Evolutionary conservation across 345 rosid genomes (phyloP).

Genomic region (Arabis alpina): DNA sequence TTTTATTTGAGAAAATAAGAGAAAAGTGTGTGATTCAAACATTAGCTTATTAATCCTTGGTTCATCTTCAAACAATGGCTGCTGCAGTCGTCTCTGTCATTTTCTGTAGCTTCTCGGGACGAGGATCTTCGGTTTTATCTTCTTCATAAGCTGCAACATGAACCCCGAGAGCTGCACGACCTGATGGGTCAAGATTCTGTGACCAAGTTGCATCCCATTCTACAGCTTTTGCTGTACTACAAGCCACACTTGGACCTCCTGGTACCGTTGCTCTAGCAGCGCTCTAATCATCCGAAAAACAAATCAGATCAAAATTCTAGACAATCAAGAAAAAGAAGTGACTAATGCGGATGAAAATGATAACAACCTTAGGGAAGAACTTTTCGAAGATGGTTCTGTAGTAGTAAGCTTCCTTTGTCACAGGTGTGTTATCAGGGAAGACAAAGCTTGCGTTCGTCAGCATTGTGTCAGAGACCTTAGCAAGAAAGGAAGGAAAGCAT

Average conservation of each 20-base stretch:
- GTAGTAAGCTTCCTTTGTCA: conserved; percentile 80
- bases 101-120: conserved; percentile 42
- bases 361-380: conserved; percentile 72
- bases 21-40: not conserved
- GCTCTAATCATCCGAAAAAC: conserved; percentile 46
- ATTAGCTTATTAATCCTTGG: conserved; percentile 16
- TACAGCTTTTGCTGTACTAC: conserved; percentile 87
- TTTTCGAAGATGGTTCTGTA: conserved; percentile 81
- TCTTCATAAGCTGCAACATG: conserved; percentile 65
- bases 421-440: conserved; percentile 83
- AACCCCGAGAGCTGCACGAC: conserved; percentile 86
- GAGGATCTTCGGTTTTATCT: conserved; percentile 34
- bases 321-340: not conserved
- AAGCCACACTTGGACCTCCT: conserved; percentile 88
- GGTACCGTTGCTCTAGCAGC: conserved; percentile 86
- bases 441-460: conserved; percentile 73
- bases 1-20: conserved; percentile 8
- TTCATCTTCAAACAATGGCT: conserved; percentile 38
- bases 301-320: conserved; percentile 24
- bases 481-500: conserved; percentile 20
- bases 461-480: conserved; percentile 77
- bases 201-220: conserved; percentile 91
- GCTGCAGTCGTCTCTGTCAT: conserved; percentile 40
- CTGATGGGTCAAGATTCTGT: conserved; percentile 81
- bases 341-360: not conserved